Evolutionary conservation across 148 eudicot species (phyloP), one percentile per base, ranked within the genome.

Genomic region (Rhododendron henanense): DNA sequence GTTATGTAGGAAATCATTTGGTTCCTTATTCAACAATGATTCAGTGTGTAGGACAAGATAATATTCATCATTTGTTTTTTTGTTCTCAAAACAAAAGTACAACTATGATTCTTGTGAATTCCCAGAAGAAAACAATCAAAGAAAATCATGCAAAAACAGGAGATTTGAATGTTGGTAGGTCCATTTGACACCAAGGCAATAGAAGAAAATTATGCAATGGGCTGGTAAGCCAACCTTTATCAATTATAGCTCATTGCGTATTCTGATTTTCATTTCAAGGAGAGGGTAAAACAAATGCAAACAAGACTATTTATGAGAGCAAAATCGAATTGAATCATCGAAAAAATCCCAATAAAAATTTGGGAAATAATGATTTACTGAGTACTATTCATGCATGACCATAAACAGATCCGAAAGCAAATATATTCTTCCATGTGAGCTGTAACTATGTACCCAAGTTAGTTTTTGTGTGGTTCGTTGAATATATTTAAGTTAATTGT

Each of bases 261-360:
- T 23, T 35, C 44, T 37, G 57, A 31, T 75, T 53, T 28, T 41
- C 48, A 28, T 4, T 33, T 74, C 90, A 87, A 87, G 89, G 88
- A 88, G 90, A 85, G 89, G 88, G 89, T 88, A 90, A 39, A 90
- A 81, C 89, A 86, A 85, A 90, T 90, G 90, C 91, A 79, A 16
- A 41, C 74, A 76, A 39, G 25, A 16, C n/a, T 8, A 75, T 21
- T 61, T 61, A 61, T 5, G 6, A 39, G 67, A 23, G 6, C 18
- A 61, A 61, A 61, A 47, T 9, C 41, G 5, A 39, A 39, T 39
- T 39, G 41, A 39, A 5, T 39, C 41, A 5, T 39, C 37, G 6
- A 39, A 39, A 39, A 39, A 39, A 4, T 39, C 6, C 5, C 41
- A 5, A 39, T 5, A 39, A 39, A 39, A 39, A 4, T 35, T 33